Base-by-base conservation (phyloP, 2,329 filamentous ascomycete genomes). In the Aureobasidium sp. region DNA sequence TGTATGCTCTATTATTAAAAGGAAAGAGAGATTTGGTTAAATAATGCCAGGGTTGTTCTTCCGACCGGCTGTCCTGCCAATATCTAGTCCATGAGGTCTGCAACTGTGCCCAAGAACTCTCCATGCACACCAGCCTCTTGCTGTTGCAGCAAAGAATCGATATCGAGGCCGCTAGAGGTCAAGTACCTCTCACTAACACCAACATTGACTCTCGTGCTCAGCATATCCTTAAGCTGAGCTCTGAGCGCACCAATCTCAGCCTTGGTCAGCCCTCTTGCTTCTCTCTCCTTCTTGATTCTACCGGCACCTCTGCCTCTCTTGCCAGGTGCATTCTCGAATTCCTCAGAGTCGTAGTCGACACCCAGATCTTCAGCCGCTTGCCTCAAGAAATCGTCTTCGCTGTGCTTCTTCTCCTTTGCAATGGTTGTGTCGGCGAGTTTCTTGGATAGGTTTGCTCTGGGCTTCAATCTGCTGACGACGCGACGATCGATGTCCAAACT, bases 311-410 rank as follows among this genome's bases (percentile, higher is more conserved):
- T 81, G 0, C 79, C 78, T 24, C 72, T 68, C 0, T 89, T 81
- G 7, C 86, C 84, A 8, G 76, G 77, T 1, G 80, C 81, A 43
- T 81, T 75, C 47, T 83, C 89, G 65, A 96, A 87, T 50, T 95
- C 91, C 39, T 96, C 92, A 64, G 86, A 89, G 71, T 97, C 92
- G 71, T 96, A 96, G 59, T 97, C 93, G 0, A 97, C 90, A 0
- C 94, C 94, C 0, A 99, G 81, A 66, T 97, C 93, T 63, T 97
- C 92, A 0, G 94, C 94, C 0, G 92, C 92, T 52, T 84, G 84
- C 47, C 85, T 85, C 68, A 97, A 79, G 86, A 92, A 94, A 62
- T 90, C 85, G 67, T 96, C 90, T 68, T 96, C 90, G 69, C 88
- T 88, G 61, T 84, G 85, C 10, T 87, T 85, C 76, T 93, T 96